Percentiles rank a stretch among this genome's conserved stretches.
These are phyloP conservation scores for Hemileccinum rubropunctum DNA, from an alignment of 768 basidiomycete genomes.

Conservation along the genomic window DNA sequence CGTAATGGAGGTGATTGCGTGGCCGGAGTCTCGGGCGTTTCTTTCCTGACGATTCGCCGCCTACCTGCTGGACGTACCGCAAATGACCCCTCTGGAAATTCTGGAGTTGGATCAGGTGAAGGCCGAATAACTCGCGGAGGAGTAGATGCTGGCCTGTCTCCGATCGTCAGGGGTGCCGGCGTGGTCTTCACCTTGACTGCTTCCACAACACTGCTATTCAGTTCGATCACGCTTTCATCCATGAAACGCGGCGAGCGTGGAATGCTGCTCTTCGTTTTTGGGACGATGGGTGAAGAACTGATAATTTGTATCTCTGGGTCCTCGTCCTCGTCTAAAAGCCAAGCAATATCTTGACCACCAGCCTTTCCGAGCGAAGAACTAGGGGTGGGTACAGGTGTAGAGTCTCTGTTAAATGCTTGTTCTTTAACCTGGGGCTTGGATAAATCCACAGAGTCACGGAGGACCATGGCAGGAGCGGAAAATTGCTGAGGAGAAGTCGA, in stretches of 20 bases:
- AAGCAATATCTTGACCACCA: conserved; percentile 49
- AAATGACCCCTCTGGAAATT: conserved; percentile 42
- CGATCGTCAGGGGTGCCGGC: conserved; percentile 6
- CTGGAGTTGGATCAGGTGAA: conserved; percentile 20
- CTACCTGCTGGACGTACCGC: conserved; percentile 41
- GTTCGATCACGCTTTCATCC: conserved; percentile 22
- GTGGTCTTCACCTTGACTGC: conserved; percentile 21
- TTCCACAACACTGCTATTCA: conserved; percentile 12
- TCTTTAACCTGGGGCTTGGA: conserved; percentile 12
- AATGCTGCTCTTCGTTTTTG: conserved; percentile 6
- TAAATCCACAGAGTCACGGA: neutral
- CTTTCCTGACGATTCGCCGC: conserved; percentile 16
- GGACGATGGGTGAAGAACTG: conserved; percentile 45
- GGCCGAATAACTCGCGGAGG: conserved; percentile 26
- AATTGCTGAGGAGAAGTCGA: conserved; percentile 13
- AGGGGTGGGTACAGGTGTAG: neutral
- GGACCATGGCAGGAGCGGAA: neutral
- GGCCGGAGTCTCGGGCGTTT: conserved; percentile 22
- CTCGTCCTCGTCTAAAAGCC: conserved; percentile 69
- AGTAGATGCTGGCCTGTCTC: conserved; percentile 35
- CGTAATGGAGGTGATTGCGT: conserved; percentile 32
- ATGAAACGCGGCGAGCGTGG: neutral
- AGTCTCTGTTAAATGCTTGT: conserved; percentile 1
- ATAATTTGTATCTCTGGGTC: conserved; percentile 50
- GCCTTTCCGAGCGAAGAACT: neutral